These are phyloP conservation scores for Sporothrix globosa DNA, from an alignment of 2,329 filamentous ascomycete species.

Conservation along the genomic window DNA sequence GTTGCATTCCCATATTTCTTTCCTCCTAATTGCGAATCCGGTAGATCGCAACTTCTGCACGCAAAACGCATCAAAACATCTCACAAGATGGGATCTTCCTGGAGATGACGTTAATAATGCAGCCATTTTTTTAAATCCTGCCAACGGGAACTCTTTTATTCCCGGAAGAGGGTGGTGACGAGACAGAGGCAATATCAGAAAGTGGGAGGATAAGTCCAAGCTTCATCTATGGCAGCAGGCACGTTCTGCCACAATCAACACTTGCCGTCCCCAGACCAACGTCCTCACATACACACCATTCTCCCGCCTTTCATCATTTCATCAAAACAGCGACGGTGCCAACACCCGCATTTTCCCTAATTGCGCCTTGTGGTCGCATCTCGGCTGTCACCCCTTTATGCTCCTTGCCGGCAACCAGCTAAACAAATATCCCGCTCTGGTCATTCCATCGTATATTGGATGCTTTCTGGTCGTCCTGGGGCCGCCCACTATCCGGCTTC, in stretches of 20 bases:
- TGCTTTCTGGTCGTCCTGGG: not conserved
- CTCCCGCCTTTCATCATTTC: not conserved
- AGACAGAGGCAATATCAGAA: not conserved
- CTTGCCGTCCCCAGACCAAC: slow-evolving; percentile 12
- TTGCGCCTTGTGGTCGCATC: not conserved
- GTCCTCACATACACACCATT: not conserved
- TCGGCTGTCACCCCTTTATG: not conserved
- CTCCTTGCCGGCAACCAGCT: not conserved
- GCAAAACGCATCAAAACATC: not conserved
- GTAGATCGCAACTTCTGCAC: too few relatives aligned
- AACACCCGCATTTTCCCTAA: slow-evolving; percentile 8
- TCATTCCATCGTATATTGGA: slow-evolving; percentile 12
- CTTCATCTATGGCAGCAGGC: not conserved
- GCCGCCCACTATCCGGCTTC: slow-evolving; percentile 4
- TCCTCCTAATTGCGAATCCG: too few relatives aligned
- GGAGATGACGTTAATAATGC: not conserved
- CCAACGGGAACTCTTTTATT: not conserved
- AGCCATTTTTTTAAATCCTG: not conserved
- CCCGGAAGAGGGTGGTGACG: not conserved
- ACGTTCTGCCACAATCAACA: not conserved
- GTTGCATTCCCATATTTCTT: too few relatives aligned
- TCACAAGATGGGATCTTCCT: not conserved
- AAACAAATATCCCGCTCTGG: not conserved
- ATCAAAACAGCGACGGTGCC: not conserved
- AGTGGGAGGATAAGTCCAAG: not conserved